These are phyloP conservation scores for Bryum argenteum DNA, from an alignment of 225 moss, liverwort and hornwort genomes.

Conservation along the genomic window DNA sequence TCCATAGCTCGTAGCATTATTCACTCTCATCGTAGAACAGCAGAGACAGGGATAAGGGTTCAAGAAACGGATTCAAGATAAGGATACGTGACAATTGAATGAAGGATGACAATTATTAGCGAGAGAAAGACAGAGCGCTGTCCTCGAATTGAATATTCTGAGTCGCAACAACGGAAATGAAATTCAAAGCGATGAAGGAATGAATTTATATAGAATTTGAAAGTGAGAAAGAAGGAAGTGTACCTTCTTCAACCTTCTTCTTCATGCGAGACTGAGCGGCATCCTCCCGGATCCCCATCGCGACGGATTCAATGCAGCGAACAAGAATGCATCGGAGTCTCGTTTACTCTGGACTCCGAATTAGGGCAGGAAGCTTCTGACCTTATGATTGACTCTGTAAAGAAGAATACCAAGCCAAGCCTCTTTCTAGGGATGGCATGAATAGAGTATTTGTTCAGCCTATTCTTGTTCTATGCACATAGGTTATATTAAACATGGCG, in stretches of 20 bases:
- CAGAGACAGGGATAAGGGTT: conserved; percentile 6
- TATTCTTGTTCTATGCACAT: too few species aligned
- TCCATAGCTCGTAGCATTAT: background rate
- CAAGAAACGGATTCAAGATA: too few species aligned
- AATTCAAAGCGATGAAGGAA: background rate
- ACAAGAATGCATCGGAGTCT: background rate
- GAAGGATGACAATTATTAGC: background rate
- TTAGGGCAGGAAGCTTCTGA: conserved; percentile 34
- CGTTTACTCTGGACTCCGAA: background rate
- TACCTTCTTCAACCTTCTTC: conserved; percentile 98
- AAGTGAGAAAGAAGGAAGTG: background rate
- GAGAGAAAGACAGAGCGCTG: background rate
- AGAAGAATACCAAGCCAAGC: too few species aligned
- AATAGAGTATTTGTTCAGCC: too few species aligned
- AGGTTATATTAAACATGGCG: too few species aligned
- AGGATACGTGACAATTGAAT: background rate
- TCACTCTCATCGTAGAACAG: background rate
- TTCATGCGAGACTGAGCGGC: conserved; percentile 72
- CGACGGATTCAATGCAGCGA: background rate
- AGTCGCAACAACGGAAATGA: too few species aligned
- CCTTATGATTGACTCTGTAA: background rate
- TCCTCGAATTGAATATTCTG: background rate
- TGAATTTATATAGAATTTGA: background rate
- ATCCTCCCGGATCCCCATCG: conserved; percentile 76
- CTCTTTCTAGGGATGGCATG: too few species aligned